These are phyloP conservation scores for Prunus kanzakura DNA, from an alignment of 306 rosid genomes.

Conservation along the genomic window DNA sequence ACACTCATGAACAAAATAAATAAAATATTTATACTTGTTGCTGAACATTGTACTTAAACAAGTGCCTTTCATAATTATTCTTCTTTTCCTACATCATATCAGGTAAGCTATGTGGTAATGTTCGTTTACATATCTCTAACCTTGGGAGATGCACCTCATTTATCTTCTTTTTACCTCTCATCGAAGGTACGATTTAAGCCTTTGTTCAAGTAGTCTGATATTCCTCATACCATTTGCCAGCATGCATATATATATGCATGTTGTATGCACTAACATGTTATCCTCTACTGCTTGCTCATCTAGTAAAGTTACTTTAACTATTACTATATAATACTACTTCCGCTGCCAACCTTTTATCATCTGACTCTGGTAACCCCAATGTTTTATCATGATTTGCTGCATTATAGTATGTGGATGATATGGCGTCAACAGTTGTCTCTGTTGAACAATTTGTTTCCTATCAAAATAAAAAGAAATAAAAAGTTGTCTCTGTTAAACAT, in stretches of 20 bases:
- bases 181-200: constrained; percentile 62
- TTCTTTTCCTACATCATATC: constrained; percentile 32
- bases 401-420: background rate
- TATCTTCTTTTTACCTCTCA: constrained; percentile 71
- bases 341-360: background rate
- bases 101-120: constrained; percentile 97
- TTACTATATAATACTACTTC: background rate
- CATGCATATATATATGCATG: background rate
- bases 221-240: background rate
- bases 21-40: background rate
- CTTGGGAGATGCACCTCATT: constrained; percentile 67
- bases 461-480: background rate
- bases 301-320: background rate
- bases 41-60: background rate
- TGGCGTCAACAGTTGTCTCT: background rate
- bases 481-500: background rate
- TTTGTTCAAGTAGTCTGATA: background rate
- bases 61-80: background rate
- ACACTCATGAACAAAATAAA: constrained; percentile 4
- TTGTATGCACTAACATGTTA: background rate
- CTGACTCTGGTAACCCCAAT: background rate
- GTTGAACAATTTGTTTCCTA: background rate
- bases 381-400: background rate
- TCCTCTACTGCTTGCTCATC: background rate
- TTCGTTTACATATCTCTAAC: constrained; percentile 86